A percentile compares a stretch with the other conserved stretches of the same genome.
Conservation (phyloP, 2,329 filamentous ascomycete genomes). For the Calcarisporium arbuscula region DNA sequence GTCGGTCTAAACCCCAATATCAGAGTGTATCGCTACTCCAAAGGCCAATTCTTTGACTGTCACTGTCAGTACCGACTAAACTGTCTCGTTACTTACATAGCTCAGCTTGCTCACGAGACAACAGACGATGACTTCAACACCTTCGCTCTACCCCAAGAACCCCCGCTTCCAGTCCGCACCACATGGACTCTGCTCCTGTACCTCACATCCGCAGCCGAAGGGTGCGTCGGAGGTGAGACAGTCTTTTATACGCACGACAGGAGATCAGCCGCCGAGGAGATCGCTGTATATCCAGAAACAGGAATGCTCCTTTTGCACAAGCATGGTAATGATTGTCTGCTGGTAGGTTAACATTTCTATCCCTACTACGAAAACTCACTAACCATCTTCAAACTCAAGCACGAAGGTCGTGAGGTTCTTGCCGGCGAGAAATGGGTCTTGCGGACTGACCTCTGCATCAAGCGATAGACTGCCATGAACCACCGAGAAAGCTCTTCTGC, state of each 20-base stretch:
- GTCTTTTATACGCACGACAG: slow-evolving; percentile 77
- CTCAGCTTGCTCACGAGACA: not conserved
- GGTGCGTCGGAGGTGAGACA: slow-evolving; percentile 80
- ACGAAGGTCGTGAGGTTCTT: slow-evolving; percentile 75
- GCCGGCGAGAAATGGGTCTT: slow-evolving; percentile 88
- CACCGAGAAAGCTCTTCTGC: not conserved
- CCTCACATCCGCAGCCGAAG: slow-evolving; percentile 66
- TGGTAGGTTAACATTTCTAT: slow-evolving; percentile 43
- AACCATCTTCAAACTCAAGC: slow-evolving; percentile 34
- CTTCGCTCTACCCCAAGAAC: slow-evolving; percentile 45
- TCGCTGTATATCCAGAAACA: slow-evolving; percentile 70
- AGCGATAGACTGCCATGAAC: slow-evolving; percentile 29
- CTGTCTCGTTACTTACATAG: not conserved
- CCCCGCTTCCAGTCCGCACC: slow-evolving; percentile 41
- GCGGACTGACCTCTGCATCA: slow-evolving; percentile 72
- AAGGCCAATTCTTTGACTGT: slow-evolving; percentile 85
- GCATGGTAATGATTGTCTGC: slow-evolving; percentile 81
- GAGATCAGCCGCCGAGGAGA: slow-evolving; percentile 51
- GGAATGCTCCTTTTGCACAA: slow-evolving; percentile 82
- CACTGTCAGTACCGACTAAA: slow-evolving; percentile 59
- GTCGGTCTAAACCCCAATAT: slow-evolving; percentile 87
- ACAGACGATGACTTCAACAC: slow-evolving; percentile 82
- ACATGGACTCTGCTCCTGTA: slow-evolving; percentile 92
- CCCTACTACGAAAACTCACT: slow-evolving; percentile 17
- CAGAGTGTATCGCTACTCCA: slow-evolving; percentile 77